A percentile compares a stretch with the other conserved stretches of the same genome.
These are phyloP conservation scores for Piper longum DNA, from an alignment of 164 flowering plant genomes.

Conservation along the genomic window DNA sequence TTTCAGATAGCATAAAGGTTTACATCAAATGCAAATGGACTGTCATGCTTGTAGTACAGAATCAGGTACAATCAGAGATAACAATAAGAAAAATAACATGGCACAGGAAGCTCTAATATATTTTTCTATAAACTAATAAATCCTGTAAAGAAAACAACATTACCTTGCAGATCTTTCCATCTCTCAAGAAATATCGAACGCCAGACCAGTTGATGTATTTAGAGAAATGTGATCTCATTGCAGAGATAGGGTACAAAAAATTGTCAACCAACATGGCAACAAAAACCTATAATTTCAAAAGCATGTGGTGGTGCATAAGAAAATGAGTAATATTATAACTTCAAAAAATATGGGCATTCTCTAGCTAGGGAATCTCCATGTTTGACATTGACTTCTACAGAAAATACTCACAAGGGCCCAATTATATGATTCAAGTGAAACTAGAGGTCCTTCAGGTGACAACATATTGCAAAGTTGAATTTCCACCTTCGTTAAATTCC, in stretches of 20 bases:
- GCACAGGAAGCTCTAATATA: background rate
- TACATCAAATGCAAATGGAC: background rate
- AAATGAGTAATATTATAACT: background rate
- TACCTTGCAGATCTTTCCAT: slow-evolving; percentile 87
- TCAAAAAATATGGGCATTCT: background rate
- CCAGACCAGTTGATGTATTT: slow-evolving; percentile 97
- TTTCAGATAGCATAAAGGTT: background rate
- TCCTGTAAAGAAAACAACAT: background rate
- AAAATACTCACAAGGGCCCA: slow-evolving; percentile 70
- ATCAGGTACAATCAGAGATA: background rate
- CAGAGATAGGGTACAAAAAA: slow-evolving; percentile 76
- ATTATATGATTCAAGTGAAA: slow-evolving; percentile 76
- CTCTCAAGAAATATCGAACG: slow-evolving; percentile 66
- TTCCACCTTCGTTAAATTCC: slow-evolving; percentile 93
- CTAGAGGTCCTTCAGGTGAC: slow-evolving; percentile 81
- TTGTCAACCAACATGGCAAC: slow-evolving; percentile 88
- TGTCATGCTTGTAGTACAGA: background rate
- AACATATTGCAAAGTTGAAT: slow-evolving; percentile 81
- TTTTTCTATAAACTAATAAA: background rate
- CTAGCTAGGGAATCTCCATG: no score
- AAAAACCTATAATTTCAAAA: slow-evolving; percentile 49
- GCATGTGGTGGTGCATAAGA: background rate
- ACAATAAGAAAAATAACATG: background rate
- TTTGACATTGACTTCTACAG: background rate
- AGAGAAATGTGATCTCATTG: slow-evolving; percentile 74